Percentiles rank a stretch among this genome's conserved stretches.
phyloP scores from a whole-genome alignment of 345 rosid species.

The Noccaea caerulescens region DNA sequence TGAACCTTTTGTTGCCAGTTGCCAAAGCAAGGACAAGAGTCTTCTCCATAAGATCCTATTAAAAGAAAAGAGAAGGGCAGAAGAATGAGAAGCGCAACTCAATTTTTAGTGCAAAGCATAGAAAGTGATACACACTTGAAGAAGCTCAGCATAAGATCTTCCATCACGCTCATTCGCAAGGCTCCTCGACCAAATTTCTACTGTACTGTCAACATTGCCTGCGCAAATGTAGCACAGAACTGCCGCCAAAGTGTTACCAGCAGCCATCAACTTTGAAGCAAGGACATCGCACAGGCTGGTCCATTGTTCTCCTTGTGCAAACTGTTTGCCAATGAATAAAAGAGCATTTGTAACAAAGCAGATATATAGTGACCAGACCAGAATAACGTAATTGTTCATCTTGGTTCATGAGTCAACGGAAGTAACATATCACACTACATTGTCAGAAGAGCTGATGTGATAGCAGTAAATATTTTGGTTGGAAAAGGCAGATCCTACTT shows the following conservation, averaged over 20 bases:
- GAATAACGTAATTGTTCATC: background rate
- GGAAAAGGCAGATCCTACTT: slow-evolving; percentile 1
- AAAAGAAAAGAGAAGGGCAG: slow-evolving; percentile 37
- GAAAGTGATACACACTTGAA: slow-evolving; percentile 68
- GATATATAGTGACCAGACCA: slow-evolving; percentile 15
- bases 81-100: slow-evolving; percentile 22
- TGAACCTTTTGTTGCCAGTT: slow-evolving; percentile 86
- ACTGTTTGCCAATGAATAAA: slow-evolving; percentile 56
- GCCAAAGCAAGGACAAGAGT: slow-evolving; percentile 96
- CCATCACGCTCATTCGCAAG: slow-evolving; percentile 68
- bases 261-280: slow-evolving; percentile 77
- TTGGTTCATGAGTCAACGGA: slow-evolving; percentile 6
- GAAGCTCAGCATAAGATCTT: slow-evolving; percentile 83
- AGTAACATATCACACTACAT: background rate
- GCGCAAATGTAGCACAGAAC: slow-evolving; percentile 97
- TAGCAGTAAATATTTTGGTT: background rate
- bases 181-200: slow-evolving; percentile 96
- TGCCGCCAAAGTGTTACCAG: slow-evolving; percentile 85
- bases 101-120: slow-evolving; percentile 14
- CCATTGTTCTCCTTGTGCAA: slow-evolving; percentile 95
- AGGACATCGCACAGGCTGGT: slow-evolving; percentile 74
- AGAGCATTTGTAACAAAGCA: slow-evolving; percentile 27
- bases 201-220: slow-evolving; percentile 95
- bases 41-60: slow-evolving; percentile 98
- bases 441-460: slow-evolving; percentile 13